Base-by-base conservation (phyloP, 2,329 filamentous ascomycete species). In the Polytolypa hystricis region DNA sequence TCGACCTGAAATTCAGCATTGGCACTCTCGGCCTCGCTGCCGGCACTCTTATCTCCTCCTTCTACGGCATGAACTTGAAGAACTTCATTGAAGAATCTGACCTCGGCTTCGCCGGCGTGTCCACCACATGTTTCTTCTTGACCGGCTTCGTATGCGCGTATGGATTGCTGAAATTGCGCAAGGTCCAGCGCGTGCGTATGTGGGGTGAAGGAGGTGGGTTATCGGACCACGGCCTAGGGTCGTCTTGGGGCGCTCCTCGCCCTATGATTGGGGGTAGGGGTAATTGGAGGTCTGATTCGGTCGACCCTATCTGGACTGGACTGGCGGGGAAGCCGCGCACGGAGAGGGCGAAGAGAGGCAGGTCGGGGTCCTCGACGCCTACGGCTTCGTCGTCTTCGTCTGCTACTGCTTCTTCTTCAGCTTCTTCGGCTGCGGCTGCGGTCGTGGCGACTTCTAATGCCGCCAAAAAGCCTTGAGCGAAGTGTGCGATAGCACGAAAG, bases 51-150 rank as follows among this genome's bases (percentile, higher is more conserved):
- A 73, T 95, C 51, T 93, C 91, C 6, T 87, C 87, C n/a, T 77
- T 98, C n/a, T 98, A 96, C 70, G 91, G 91, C 50, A 96, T 96
- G 87, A 98, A 98, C 65, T 68, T 98, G 46, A 93, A 95, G 57
- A 96, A 96, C 62, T 96, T 95, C 60, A 85, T 96, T 50, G 91
- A 98, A 65, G 89, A 96, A 56, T 87, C 83, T 1, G 75, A 84
- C 59, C 74, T 84, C 59, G 91, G 89, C 8, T 96, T 98, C 57
- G 71, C 71, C 31, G 74, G 74, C 37, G 79, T 98, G 42, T 84
- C 81, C 2, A 69, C 66, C 12, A 66, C 74, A 42, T 93, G 84
- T 39, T 71, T 80, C 39, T 51, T 79, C 39, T 78, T 87, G 57
- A 84, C 84, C 10, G 71, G 79, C 37, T 49, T 87, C 6, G 83